Base-by-base conservation (phyloP, 352 stramenopile species). In the Pythium guiyangense region DNA sequence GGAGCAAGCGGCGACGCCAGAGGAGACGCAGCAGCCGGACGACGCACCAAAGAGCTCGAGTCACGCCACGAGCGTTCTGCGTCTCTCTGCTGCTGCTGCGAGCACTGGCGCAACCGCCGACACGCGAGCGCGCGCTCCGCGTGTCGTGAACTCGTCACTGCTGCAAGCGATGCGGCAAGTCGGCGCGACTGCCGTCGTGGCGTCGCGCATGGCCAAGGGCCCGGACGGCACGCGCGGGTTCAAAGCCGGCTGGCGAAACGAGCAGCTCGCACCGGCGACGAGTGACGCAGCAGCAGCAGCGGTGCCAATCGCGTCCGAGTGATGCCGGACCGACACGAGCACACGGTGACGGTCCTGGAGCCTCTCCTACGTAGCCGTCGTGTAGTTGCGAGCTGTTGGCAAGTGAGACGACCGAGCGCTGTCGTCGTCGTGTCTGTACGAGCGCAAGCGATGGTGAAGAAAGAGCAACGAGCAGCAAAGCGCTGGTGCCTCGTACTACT, bases 141-240 rank as follows among this genome's bases (percentile, higher is more conserved):
- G 79, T 27, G 64, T 53, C 5, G 80, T 87, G 22, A 91, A 87
- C 69, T 91, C 77, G 20, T 84, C 71, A 54, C 64, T 90, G 34
- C 70, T 71, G 53, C 70, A 86, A 54, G 79, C 77, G 2, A 87
- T 88, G 80, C 79, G 73, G 6, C 73, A 84, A 42, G 66, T 86
- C 26, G 76, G 78, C 20, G 78, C 70, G n/a, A 86, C 68, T 26
- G 78, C 80, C 0, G 71, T 86, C 52, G 76, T 76, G 27, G 64
- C 67, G 25, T 87, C 77, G 42, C 75, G 81, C 47, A 91, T 86
- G 71, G 84, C 80, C 15, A 88, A 84, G 56, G 84, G 84, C 4
- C 84, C 80, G 1, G 75, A 93, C 55, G 84, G 80, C 59, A 79
- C 80, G 25, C 79, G 81, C 49, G 84, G 84, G 5, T 93, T 93